Base-by-base conservation (phyloP, 164 flowering plant genomes). In the Kingdonia uniflora region DNA sequence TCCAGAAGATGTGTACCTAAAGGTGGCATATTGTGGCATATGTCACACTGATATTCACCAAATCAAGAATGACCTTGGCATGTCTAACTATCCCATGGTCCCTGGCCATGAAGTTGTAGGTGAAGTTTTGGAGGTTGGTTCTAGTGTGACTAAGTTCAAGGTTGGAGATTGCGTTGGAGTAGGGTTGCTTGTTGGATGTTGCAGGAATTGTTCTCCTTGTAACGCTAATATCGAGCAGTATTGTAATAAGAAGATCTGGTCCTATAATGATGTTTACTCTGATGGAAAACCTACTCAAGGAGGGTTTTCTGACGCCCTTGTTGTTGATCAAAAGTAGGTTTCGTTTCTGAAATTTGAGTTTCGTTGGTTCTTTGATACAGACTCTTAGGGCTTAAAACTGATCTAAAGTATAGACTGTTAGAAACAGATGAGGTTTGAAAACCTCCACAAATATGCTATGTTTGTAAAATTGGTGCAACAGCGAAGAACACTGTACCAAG, bases 221-320 rank as follows among this genome's bases (percentile, higher is more conserved):
- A 61, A 75, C 13, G 49, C 81, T 3, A 90, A 82, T 56, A 64
- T 70, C 24, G 98, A 88, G 71, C 97, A 92, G 17, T 92, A 92
- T 72, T 88, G 97, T 74, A 75, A 67, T 71, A 85, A 92, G 81
- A 80, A 62, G 67, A 81, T 92, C 51, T 88, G 95, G 95, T 65
- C 86, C 1, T 88, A 84, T 76, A 88, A 86, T 22, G 94, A 88
- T 64, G 87, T 86, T 22, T 84, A 88, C 54, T 44, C 77, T 17
- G 99, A 92, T 59, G 99, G 99, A 48, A 76, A 69, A 17, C 90
- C 92, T 24, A 88, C 99, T 7, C 88, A 84, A 48, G 99, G 99
- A 0, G 99, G 99, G 37, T 92, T 92, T 41, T 81, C 99, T 23
- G 57, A 46, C 1, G 42, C 78, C 68, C 77, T 80, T 82, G 75